A percentile compares a stretch with the other conserved stretches of the same genome.
These are phyloP conservation scores for Graphium sp. DNA, from an alignment of 2,329 filamentous ascomycete species.

Conservation along the genomic window DNA sequence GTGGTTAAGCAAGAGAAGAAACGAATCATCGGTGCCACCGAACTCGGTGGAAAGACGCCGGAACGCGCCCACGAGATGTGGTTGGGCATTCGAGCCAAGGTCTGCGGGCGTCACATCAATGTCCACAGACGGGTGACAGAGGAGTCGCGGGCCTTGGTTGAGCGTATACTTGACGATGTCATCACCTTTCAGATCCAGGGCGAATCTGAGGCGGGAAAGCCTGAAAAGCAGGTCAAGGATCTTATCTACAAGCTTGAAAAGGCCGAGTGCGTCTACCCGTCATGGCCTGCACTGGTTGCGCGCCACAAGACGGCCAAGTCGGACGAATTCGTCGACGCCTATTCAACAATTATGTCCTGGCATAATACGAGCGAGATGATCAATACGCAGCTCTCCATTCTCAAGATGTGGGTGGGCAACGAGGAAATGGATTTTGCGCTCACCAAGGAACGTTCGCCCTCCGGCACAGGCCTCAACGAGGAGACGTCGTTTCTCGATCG, in stretches of 20 bases:
- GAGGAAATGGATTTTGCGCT: conserved; percentile 82
- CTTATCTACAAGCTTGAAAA: conserved; percentile 82
- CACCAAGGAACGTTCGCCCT: conserved; percentile 50
- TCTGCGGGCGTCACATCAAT: conserved; percentile 68
- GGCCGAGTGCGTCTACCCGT: conserved; percentile 73
- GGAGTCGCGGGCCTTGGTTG: conserved; percentile 59
- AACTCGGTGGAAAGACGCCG: conserved; percentile 42
- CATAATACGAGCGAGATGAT: conserved; percentile 94
- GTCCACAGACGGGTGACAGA: conserved; percentile 81
- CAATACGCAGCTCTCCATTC: conserved; percentile 78
- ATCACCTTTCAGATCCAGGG: conserved; percentile 90
- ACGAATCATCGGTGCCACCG: conserved; percentile 64
- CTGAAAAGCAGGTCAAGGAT: conserved; percentile 77
- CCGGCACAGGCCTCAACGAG: conserved; percentile 43
- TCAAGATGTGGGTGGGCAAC: conserved; percentile 96
- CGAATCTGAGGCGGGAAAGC: conserved; percentile 78
- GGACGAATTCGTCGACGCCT: conserved; percentile 61
- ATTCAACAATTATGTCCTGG: conserved; percentile 84
- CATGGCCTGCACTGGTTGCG: conserved; percentile 53
- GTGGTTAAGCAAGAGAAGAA: conserved; percentile 98
- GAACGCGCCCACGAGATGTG: conserved; percentile 62
- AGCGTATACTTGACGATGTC: conserved; percentile 68
- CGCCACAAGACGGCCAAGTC: conserved; percentile 67
- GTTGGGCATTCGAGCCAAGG: conserved; percentile 71
- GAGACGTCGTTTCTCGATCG: conserved; percentile 90